phyloP scores from a whole-genome alignment of 2,329 filamentous ascomycete genomes.

The Ophiostoma montium region DNA sequence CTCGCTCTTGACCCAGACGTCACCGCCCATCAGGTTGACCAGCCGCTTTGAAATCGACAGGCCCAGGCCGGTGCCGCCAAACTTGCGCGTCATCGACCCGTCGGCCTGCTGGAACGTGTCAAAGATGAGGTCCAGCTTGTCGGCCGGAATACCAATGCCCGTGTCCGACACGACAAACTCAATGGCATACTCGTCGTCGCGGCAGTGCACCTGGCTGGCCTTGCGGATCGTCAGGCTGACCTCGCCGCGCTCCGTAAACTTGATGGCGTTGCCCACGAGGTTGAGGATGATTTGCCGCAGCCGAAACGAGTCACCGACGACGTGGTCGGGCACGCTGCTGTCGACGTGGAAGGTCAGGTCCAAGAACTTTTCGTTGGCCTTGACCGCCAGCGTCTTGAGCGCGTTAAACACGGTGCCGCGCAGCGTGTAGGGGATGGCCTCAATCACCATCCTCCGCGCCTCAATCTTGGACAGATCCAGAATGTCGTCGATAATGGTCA shows the following conservation, averaged over 20 bases:
- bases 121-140: slow-evolving; percentile 94
- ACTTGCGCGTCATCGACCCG: slow-evolving; percentile 89
- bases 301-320: slow-evolving; percentile 92
- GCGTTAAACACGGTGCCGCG: slow-evolving; percentile 94
- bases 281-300: slow-evolving; percentile 94
- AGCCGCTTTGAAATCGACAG: slow-evolving; percentile 90
- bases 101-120: slow-evolving; percentile 98
- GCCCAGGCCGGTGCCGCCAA: slow-evolving; percentile 86
- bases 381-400: slow-evolving; percentile 89
- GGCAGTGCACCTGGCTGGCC: slow-evolving; percentile 42
- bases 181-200: slow-evolving; percentile 59
- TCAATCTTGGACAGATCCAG: slow-evolving; percentile 70
- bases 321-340: slow-evolving; percentile 84
- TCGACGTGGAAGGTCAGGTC: slow-evolving; percentile 90
- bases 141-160: slow-evolving; percentile 87
- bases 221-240: slow-evolving; percentile 84
- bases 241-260: slow-evolving; percentile 94
- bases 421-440: slow-evolving; percentile 91
- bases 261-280: slow-evolving; percentile 94
- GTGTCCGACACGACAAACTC: slow-evolving; percentile 95
- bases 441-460: slow-evolving; percentile 94
- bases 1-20: slow-evolving; percentile 89
- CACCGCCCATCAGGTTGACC: slow-evolving; percentile 90
- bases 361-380: slow-evolving; percentile 89
- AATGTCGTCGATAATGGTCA: slow-evolving; percentile 91